phyloP scores from a whole-genome alignment of 495 filamentous ascomycete species.

The Amniculicola lignicola region DNA sequence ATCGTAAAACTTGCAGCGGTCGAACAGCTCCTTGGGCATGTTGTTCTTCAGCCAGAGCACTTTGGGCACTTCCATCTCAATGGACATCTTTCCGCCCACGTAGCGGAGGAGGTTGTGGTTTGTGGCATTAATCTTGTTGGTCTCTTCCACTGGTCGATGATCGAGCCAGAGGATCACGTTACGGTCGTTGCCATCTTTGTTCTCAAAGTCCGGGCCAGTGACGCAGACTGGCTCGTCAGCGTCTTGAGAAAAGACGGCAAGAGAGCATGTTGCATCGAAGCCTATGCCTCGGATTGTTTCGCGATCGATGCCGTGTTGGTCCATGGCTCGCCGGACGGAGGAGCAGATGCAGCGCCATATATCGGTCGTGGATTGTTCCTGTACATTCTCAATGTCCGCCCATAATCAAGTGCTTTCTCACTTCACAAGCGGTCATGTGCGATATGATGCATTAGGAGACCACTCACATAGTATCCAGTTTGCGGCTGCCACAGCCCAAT shows the following conservation, averaged over 20 bases:
- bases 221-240: slow-evolving; percentile 87
- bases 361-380: slow-evolving; percentile 98
- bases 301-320: slow-evolving; percentile 72
- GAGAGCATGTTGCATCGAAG: slow-evolving; percentile 95
- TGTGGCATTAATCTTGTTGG: slow-evolving; percentile 85
- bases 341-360: slow-evolving; percentile 90
- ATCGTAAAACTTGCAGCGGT: slow-evolving; percentile 93
- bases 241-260: slow-evolving; percentile 82
- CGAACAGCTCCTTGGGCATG: slow-evolving; percentile 90
- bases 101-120: slow-evolving; percentile 90
- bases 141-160: slow-evolving; percentile 85
- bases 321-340: slow-evolving; percentile 73
- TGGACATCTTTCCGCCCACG: slow-evolving; percentile 94
- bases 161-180: slow-evolving; percentile 94
- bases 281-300: slow-evolving; percentile 77
- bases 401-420: neutral
- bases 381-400: slow-evolving; percentile 16
- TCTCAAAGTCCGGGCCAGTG: slow-evolving; percentile 78
- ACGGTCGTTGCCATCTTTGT: slow-evolving; percentile 66
- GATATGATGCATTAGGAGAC: slow-evolving; percentile 4
- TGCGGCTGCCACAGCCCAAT: slow-evolving; percentile 95
- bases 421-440: neutral
- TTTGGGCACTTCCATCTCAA: slow-evolving; percentile 99
- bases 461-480: slow-evolving; percentile 73
- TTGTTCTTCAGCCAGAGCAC: slow-evolving; percentile 96